These are phyloP conservation scores for Harringtonia lauricola DNA, from an alignment of 2,329 filamentous ascomycete species.

Conservation along the genomic window DNA sequence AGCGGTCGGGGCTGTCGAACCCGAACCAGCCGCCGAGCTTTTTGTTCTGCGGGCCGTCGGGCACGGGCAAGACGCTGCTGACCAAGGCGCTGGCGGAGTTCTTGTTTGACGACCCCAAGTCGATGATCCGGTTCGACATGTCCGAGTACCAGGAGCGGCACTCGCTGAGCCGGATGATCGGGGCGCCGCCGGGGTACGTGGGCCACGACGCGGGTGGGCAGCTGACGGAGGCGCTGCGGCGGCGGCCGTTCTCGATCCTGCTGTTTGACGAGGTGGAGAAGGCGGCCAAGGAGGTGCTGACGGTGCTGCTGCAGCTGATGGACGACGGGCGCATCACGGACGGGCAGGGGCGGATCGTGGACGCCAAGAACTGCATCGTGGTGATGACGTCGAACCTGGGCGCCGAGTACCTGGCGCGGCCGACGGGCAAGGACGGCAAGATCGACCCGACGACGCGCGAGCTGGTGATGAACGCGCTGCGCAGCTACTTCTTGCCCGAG, in stretches of 20 bases:
- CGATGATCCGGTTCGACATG: constrained; percentile 99
- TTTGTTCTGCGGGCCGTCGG: constrained; percentile 96
- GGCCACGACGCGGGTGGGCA: constrained; percentile 94
- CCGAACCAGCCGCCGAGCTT: constrained; percentile 96
- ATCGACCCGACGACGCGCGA: constrained; percentile 81
- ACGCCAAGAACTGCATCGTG: constrained; percentile 96
- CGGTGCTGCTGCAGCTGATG: constrained; percentile 97
- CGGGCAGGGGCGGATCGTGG: constrained; percentile 87
- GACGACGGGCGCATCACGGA: constrained; percentile 98
- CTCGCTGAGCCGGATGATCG: constrained; percentile 92
- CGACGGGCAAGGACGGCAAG: constrained; percentile 64
- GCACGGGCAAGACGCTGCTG: constrained; percentile 94
- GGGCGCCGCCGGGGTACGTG: constrained; percentile 91
- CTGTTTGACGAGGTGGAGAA: constrained; percentile 98
- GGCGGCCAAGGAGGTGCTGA: constrained; percentile 93
- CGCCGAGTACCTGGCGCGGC: constrained; percentile 81
- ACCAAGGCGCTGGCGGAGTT: constrained; percentile 97
- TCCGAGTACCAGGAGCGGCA: constrained; percentile 98
- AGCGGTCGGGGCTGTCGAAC: constrained; percentile 88
- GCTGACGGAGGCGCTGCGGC: constrained; percentile 85
- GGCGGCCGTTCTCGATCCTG: constrained; percentile 93
- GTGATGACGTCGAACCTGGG: constrained; percentile 98
- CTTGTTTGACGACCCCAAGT: constrained; percentile 90
- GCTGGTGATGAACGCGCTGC: constrained; percentile 80
- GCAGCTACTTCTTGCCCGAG: constrained; percentile 94